Conservation (phyloP, 768 basidiomycete species). For the Rhizopogon vinicolor region DNA sequence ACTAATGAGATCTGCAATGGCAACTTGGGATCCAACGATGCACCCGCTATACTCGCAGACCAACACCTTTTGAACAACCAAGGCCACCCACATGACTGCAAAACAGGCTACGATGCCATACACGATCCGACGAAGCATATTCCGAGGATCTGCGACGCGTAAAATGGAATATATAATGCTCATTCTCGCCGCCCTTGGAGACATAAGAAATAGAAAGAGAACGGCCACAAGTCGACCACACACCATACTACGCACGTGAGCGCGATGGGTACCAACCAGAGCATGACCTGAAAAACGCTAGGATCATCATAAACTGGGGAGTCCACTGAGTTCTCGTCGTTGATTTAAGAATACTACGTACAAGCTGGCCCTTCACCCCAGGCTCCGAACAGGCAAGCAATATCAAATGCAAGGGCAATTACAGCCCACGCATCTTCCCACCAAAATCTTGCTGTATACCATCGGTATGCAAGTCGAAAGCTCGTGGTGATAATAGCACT, state of each 20-base stretch:
- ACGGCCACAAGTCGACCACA: background rate
- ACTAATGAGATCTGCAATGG: conserved; percentile 21
- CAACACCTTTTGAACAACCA: conserved; percentile 15
- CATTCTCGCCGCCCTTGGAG: conserved; percentile 19
- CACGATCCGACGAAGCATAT: conserved; percentile 7
- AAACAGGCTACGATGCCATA: conserved; percentile 15
- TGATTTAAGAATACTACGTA: conserved; percentile 6
- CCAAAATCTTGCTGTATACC: conserved; percentile 12
- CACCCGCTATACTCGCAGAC: conserved; percentile 7
- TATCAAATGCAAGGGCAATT: conserved; percentile 17
- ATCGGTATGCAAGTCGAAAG: conserved; percentile 18
- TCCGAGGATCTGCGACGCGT: conserved; percentile 14
- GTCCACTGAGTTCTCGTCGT: background rate
- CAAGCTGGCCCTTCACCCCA: conserved; percentile 9
- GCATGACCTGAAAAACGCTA: background rate
- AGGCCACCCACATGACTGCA: conserved; percentile 7
- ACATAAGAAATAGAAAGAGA: background rate
- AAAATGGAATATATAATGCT: conserved; percentile 23
- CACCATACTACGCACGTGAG: conserved; percentile 18
- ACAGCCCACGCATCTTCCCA: conserved; percentile 26
- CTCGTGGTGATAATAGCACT: conserved; percentile 16
- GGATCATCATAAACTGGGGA: background rate
- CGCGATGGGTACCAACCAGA: conserved; percentile 16
- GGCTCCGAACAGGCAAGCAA: conserved; percentile 13
- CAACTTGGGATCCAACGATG: background rate